Conservation (phyloP, 1,284 basidiomycete genomes). For the Sporisorium sorghi region DNA sequence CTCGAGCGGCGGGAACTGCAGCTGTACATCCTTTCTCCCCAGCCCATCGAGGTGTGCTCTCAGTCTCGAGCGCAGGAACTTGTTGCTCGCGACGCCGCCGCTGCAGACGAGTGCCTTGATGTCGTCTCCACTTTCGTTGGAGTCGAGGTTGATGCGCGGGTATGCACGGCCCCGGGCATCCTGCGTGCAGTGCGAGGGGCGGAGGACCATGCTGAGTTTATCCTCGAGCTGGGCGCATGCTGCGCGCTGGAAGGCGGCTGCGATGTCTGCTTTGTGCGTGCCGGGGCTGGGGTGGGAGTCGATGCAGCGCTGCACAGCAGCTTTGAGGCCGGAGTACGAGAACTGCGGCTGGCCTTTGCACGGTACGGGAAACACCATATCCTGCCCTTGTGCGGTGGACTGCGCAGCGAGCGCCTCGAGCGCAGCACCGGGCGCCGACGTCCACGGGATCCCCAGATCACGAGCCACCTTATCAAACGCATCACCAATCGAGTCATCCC, state of each 20-base stretch:
- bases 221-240: slow-evolving; percentile 64
- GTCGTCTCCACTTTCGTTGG: slow-evolving; percentile 2
- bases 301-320: slow-evolving; percentile 46
- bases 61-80: slow-evolving; percentile 48
- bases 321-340: slow-evolving; percentile 64
- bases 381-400: not conserved
- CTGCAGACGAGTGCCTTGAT: slow-evolving; percentile 61
- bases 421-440: slow-evolving; percentile 58
- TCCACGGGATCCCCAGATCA: slow-evolving; percentile 59
- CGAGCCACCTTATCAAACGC: slow-evolving; percentile 66
- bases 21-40: slow-evolving; percentile 35
- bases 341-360: slow-evolving; percentile 53
- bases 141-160: slow-evolving; percentile 24
- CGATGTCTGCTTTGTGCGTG: slow-evolving; percentile 20
- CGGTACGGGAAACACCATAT: slow-evolving; percentile 42
- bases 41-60: slow-evolving; percentile 34
- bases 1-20: slow-evolving; percentile 62
- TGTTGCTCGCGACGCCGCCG: slow-evolving; percentile 66
- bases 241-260: slow-evolving; percentile 58
- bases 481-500: slow-evolving; percentile 66
- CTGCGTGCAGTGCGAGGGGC: slow-evolving; percentile 9
- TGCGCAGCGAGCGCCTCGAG: slow-evolving; percentile 44
- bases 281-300: slow-evolving; percentile 6
- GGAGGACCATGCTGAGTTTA: slow-evolving; percentile 53
- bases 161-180: slow-evolving; percentile 13